phyloP scores from a whole-genome alignment of 1,139 yeast genomes.

The Yamadazyma songkhlaensis region DNA sequence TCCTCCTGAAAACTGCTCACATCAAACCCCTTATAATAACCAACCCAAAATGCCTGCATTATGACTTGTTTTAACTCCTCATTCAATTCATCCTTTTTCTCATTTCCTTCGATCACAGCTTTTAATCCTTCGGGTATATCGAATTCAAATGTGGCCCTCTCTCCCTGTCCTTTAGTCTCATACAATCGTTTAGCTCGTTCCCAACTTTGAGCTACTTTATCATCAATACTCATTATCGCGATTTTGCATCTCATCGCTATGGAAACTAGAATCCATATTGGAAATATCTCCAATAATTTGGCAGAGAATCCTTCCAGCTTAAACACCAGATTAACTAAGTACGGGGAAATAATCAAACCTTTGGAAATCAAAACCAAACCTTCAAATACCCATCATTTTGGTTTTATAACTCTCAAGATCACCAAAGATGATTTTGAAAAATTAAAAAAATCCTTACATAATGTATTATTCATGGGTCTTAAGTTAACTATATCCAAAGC shows the following conservation, averaged over 20 bases:
- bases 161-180: conserved; percentile 1
- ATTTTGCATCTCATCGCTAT: conserved; percentile 7
- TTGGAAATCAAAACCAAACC: conserved; percentile 52
- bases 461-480: conserved; percentile 72
- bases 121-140: conserved; percentile 13
- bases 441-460: conserved; percentile 59
- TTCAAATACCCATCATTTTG: conserved; percentile 55
- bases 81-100: conserved; percentile 16
- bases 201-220: conserved; percentile 7
- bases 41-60: conserved; percentile 36
- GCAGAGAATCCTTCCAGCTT: conserved; percentile 44
- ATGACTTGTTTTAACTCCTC: conserved; percentile 23
- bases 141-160: neutral
- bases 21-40: conserved; percentile 23
- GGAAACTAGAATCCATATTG: conserved; percentile 56
- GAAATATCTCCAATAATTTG: conserved; percentile 58
- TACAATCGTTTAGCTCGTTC: conserved; percentile 8
- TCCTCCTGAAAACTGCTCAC: neutral
- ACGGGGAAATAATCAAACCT: conserved; percentile 43
- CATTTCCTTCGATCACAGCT: conserved; percentile 14
- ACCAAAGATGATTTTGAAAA: conserved; percentile 42
- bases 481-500: conserved; percentile 55
- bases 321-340: conserved; percentile 43
- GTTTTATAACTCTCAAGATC: conserved; percentile 59
- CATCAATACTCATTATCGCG: conserved; percentile 6